Evolutionary conservation across 495 filamentous ascomycete species (phyloP).

Genomic region (Aspergillus sclerotiicarbonarius): DNA sequence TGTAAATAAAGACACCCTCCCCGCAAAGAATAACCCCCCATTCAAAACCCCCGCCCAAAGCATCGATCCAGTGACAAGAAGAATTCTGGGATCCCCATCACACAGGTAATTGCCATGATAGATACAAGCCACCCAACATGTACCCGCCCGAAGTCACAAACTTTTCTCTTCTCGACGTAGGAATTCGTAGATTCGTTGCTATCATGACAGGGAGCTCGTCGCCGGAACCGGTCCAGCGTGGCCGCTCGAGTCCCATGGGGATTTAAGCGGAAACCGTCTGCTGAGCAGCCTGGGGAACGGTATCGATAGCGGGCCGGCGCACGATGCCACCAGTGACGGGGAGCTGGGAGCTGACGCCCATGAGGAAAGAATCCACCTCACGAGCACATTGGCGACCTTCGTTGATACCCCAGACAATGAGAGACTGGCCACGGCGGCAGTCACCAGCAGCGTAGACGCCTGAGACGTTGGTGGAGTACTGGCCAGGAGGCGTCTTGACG

Average conservation of each 20-base stretch:
- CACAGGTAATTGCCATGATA: slow-evolving; percentile 4
- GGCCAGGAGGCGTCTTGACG: slow-evolving; percentile 89
- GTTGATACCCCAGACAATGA: slow-evolving; percentile 99
- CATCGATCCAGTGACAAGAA: slow-evolving; percentile 1
- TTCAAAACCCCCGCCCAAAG: neutral
- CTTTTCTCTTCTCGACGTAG: slow-evolving; percentile 16
- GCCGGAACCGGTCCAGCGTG: slow-evolving; percentile 19
- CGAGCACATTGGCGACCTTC: slow-evolving; percentile 93
- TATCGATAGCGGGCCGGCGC: slow-evolving; percentile 65
- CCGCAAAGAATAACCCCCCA: slow-evolving; percentile 6
- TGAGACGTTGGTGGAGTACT: slow-evolving; percentile 83
- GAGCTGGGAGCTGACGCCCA: slow-evolving; percentile 68
- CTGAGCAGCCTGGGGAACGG: slow-evolving; percentile 35
- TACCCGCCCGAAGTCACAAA: slow-evolving; percentile 11
- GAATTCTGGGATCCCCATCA: slow-evolving; percentile 9
- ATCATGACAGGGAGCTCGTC: slow-evolving; percentile 16
- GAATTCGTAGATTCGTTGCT: slow-evolving; percentile 21
- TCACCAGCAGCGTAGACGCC: slow-evolving; percentile 97
- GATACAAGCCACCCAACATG: slow-evolving; percentile 11
- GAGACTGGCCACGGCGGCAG: slow-evolving; percentile 91
- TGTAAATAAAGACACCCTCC: neutral
- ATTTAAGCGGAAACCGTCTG: slow-evolving; percentile 32
- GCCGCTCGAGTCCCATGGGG: neutral
- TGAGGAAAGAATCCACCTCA: slow-evolving; percentile 89
- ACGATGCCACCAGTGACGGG: slow-evolving; percentile 96